phyloP scores from a whole-genome alignment of 1,284 basidiomycete genomes.

The Apiotrichum sp. region DNA sequence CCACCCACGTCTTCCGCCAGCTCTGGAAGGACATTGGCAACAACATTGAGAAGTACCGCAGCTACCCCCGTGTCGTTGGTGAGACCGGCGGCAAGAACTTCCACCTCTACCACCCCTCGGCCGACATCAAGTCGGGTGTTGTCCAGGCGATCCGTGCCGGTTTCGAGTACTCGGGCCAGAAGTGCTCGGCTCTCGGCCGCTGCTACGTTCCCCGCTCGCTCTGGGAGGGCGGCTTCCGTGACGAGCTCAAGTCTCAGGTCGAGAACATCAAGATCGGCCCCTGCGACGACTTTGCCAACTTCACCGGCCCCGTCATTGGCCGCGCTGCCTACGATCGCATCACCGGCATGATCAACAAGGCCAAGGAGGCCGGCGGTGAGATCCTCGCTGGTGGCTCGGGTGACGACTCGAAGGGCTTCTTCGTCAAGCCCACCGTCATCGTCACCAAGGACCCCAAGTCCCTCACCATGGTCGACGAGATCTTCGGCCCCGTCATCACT shows the following conservation, averaged over 20 bases:
- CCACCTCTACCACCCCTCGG: slow-evolving; percentile 83
- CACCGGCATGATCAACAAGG: slow-evolving; percentile 75
- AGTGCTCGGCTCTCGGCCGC: slow-evolving; percentile 91
- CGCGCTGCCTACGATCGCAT: slow-evolving; percentile 81
- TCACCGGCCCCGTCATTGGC: slow-evolving; percentile 96
- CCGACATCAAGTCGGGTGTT: slow-evolving; percentile 82
- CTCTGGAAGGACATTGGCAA: slow-evolving; percentile 93
- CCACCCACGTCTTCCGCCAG: slow-evolving; percentile 86
- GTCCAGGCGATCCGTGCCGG: slow-evolving; percentile 80
- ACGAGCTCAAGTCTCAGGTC: slow-evolving; percentile 66
- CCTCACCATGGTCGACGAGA: slow-evolving; percentile 89
- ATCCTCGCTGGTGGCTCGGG: slow-evolving; percentile 74
- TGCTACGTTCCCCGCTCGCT: slow-evolving; percentile 81
- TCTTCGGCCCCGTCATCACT: slow-evolving; percentile 95
- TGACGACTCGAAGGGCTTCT: slow-evolving; percentile 90
- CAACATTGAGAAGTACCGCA: slow-evolving; percentile 78
- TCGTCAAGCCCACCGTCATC: slow-evolving; percentile 90
- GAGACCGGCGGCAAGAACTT: slow-evolving; percentile 88
- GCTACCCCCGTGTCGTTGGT: slow-evolving; percentile 90
- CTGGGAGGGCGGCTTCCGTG: slow-evolving; percentile 85
- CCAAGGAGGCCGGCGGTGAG: slow-evolving; percentile 81
- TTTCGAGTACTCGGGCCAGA: slow-evolving; percentile 97
- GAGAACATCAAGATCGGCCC: slow-evolving; percentile 80
- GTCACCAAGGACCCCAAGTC: slow-evolving; percentile 85
- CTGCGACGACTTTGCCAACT: slow-evolving; percentile 72